phyloP scores from a whole-genome alignment of 1,139 yeast genomes.

The Protomyces inouyei region DNA sequence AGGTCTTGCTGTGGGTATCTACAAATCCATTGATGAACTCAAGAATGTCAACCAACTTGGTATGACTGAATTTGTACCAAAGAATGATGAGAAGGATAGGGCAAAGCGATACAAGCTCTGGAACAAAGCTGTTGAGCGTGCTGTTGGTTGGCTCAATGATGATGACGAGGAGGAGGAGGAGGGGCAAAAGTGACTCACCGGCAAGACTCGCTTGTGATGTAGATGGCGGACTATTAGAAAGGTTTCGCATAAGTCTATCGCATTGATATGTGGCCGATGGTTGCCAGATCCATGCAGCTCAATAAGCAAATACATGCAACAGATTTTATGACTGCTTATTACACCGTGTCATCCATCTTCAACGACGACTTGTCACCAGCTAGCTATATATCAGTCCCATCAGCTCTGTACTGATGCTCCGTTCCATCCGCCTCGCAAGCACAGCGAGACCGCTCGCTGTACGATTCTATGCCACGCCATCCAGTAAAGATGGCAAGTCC shows the following conservation, averaged over 20 bases:
- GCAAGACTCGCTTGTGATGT: too few relatives aligned
- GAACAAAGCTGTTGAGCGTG: slow-evolving; percentile 75
- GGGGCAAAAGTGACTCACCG: not conserved
- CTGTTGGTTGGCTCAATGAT: slow-evolving; percentile 58
- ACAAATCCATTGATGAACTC: slow-evolving; percentile 72
- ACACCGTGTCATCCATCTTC: too few relatives aligned
- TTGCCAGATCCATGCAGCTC: too few relatives aligned
- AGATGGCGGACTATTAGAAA: too few relatives aligned
- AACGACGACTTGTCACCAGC: too few relatives aligned
- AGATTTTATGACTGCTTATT: too few relatives aligned
- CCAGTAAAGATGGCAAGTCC: slow-evolving; percentile 5
- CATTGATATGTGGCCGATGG: too few relatives aligned
- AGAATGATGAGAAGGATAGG: slow-evolving; percentile 56
- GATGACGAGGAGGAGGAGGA: slow-evolving; percentile 17
- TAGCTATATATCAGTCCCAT: too few relatives aligned
- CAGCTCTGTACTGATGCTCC: too few relatives aligned
- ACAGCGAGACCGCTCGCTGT: not conserved
- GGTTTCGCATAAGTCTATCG: too few relatives aligned
- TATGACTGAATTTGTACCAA: slow-evolving; percentile 53
- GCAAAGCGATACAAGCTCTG: slow-evolving; percentile 66
- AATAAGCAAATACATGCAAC: too few relatives aligned
- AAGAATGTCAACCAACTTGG: slow-evolving; percentile 41
- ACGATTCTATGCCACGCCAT: not conserved
- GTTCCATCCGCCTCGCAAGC: too few relatives aligned
- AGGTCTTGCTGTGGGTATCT: slow-evolving; percentile 71